phyloP scores from a whole-genome alignment of 495 filamentous ascomycete genomes.

The Aspergillus asperescens region DNA sequence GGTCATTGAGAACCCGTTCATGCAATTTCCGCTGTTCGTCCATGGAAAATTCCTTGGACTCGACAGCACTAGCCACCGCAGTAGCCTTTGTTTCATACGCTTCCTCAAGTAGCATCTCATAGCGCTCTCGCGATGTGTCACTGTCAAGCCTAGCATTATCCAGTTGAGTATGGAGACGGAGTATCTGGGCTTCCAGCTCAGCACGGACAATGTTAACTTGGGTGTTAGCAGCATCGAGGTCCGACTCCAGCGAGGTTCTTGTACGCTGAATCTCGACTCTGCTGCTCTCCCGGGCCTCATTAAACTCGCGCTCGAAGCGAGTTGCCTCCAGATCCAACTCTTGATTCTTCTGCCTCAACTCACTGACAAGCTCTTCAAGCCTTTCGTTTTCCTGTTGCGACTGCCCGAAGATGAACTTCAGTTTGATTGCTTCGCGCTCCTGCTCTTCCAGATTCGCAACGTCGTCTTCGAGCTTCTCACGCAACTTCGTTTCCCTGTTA shows the following conservation, averaged over 20 bases:
- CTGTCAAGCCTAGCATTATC: constrained; percentile 68
- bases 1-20: constrained; percentile 61
- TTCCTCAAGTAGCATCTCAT: constrained; percentile 76
- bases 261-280: constrained; percentile 73
- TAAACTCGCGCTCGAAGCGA: constrained; percentile 74
- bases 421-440: constrained; percentile 60
- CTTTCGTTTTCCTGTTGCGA: constrained; percentile 50
- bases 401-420: constrained; percentile 51
- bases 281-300: constrained; percentile 71
- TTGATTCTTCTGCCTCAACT: constrained; percentile 63
- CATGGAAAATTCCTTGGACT: constrained; percentile 56
- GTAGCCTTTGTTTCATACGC: constrained; percentile 48
- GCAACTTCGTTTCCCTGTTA: constrained; percentile 68
- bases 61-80: constrained; percentile 51
- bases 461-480: constrained; percentile 75
- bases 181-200: constrained; percentile 68
- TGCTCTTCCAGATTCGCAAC: constrained; percentile 69
- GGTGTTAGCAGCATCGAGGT: constrained; percentile 74
- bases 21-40: constrained; percentile 65
- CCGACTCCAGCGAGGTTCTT: constrained; percentile 68
- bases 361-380: constrained; percentile 59
- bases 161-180: constrained; percentile 61
- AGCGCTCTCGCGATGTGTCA: constrained; percentile 64
- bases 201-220: constrained; percentile 75
- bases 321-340: constrained; percentile 55